These are phyloP conservation scores for Fusarium longipes DNA, from an alignment of 2,329 filamentous ascomycete genomes.

Conservation along the genomic window DNA sequence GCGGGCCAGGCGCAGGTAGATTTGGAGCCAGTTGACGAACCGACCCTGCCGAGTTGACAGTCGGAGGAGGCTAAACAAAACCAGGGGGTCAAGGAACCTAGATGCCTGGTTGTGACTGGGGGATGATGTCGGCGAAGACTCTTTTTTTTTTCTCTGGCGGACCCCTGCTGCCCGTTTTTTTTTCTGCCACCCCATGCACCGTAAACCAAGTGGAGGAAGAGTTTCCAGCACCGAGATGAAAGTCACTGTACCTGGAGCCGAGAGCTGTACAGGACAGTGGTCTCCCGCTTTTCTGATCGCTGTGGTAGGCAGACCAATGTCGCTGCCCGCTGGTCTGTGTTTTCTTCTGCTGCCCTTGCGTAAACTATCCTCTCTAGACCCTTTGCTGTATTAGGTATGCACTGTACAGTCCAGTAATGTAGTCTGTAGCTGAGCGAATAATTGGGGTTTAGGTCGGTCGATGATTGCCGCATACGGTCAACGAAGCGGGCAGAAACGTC, in stretches of 20 bases:
- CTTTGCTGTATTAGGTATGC: background rate
- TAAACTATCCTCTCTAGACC: background rate
- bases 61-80: constrained; percentile 45
- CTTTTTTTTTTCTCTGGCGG: constrained; percentile 16
- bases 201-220: constrained; percentile 29
- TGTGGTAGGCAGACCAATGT: constrained; percentile 14
- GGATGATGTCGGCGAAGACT: constrained; percentile 43
- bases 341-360: constrained; percentile 30
- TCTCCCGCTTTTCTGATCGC: constrained; percentile 1
- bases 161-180: constrained; percentile 46
- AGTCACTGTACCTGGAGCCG: constrained; percentile 47
- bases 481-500: constrained; percentile 25
- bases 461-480: constrained; percentile 36
- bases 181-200: constrained; percentile 39
- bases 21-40: constrained; percentile 47
- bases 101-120: constrained; percentile 43
- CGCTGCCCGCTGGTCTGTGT: constrained; percentile 25
- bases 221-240: constrained; percentile 21
- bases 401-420: background rate
- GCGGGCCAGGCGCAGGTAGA: constrained; percentile 36
- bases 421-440: constrained; percentile 18
- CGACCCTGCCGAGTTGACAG: constrained; percentile 48
- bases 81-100: constrained; percentile 44
- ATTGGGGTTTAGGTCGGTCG: constrained; percentile 24
- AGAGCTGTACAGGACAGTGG: constrained; percentile 3